phyloP scores from a whole-genome alignment of 2,329 filamentous ascomycete genomes.

The Pseudopyrenochaeta lycopersici region DNA sequence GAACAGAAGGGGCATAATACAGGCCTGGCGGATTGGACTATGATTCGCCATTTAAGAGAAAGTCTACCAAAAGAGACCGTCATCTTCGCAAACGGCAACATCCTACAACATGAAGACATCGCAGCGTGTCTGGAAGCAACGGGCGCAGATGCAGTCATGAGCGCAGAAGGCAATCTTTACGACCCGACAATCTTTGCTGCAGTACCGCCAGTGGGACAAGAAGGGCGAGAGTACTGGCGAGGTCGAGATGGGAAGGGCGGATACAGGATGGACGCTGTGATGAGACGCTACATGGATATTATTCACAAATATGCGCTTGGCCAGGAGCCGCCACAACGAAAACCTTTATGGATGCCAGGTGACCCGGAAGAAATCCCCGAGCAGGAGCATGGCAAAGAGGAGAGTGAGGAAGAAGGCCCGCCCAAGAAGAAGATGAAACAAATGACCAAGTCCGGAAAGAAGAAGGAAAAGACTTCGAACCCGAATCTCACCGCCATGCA shows the following conservation, averaged over 20 bases:
- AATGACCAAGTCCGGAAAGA: slow-evolving; percentile 55
- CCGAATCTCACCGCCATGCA: slow-evolving; percentile 84
- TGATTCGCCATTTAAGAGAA: slow-evolving; percentile 82
- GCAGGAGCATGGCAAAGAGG: slow-evolving; percentile 32
- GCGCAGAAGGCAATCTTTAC: slow-evolving; percentile 91
- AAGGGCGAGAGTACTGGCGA: slow-evolving; percentile 84
- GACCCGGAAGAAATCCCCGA: slow-evolving; percentile 54
- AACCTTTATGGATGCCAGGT: slow-evolving; percentile 75
- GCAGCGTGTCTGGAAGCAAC: slow-evolving; percentile 80
- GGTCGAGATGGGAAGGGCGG: slow-evolving; percentile 81
- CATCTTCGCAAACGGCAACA: slow-evolving; percentile 96
- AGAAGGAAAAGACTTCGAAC: slow-evolving; percentile 59
- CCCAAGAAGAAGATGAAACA: slow-evolving; percentile 48
- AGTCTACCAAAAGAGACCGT: slow-evolving; percentile 87
- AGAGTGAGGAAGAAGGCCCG: slow-evolving; percentile 39
- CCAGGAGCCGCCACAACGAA: slow-evolving; percentile 69
- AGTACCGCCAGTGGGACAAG: slow-evolving; percentile 69
- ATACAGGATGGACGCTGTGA: slow-evolving; percentile 86
- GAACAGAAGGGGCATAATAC: slow-evolving; percentile 98
- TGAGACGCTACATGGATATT: slow-evolving; percentile 90
- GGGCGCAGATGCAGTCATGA: slow-evolving; percentile 93
- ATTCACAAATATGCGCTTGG: slow-evolving; percentile 80
- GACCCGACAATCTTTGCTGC: slow-evolving; percentile 86
- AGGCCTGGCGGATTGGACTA: slow-evolving; percentile 90
- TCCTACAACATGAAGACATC: slow-evolving; percentile 82